Evolutionary conservation across 108 stramenopile genomes (phyloP), one percentile per base, ranked within the genome.

Genomic region (Cyclotella atomus): DNA sequence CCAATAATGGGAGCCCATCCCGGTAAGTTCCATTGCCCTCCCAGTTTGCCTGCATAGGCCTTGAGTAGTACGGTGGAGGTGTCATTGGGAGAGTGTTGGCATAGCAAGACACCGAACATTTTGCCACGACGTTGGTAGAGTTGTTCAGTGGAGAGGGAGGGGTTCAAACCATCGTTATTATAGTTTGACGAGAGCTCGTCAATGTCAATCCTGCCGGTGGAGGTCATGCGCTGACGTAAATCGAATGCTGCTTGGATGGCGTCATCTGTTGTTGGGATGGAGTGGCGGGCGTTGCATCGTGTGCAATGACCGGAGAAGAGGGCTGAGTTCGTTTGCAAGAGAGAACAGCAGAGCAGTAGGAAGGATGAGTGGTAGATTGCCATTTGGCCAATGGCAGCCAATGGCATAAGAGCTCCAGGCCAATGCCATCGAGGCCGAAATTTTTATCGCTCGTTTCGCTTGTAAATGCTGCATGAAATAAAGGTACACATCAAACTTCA

Each of bases 31-130:
- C 68, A 70, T 24, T 20, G 25, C 1, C 68, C 68, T 24, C 55
- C 55, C 7, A 70, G 68, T 29, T 70, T 70, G 25, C 68, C 68
- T 17, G 68, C 54, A n/a, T 41, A 70, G n/a, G 68, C 68, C 55
- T 57, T 70, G 32, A 68, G 67, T 0, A 68, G 32, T 2, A 68
- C 67, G 10, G 35, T 36, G 28, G 38, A 41, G 7, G 3, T n/a
- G 50, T 0, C 17, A 28, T 19, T 35, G 14, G 19, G 32, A 9
- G 52, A 32, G 12, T 19, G 32, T 52, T 34, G 19, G 32, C 52
- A 52, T 20, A 68, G 50, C 32, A 68, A 54, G 8, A 68, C 50
- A 19, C 67, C 67, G 34, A 68, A 54, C 67, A 68, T 68, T 54
- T 68, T 68, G 21, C 67, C 67, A n/a, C 67, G 67, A 7, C 53